Percentiles rank a stretch among this genome's conserved stretches.
These are phyloP conservation scores for Eucalyptus lansdowneana DNA, from an alignment of 345 rosid species.

Conservation along the genomic window DNA sequence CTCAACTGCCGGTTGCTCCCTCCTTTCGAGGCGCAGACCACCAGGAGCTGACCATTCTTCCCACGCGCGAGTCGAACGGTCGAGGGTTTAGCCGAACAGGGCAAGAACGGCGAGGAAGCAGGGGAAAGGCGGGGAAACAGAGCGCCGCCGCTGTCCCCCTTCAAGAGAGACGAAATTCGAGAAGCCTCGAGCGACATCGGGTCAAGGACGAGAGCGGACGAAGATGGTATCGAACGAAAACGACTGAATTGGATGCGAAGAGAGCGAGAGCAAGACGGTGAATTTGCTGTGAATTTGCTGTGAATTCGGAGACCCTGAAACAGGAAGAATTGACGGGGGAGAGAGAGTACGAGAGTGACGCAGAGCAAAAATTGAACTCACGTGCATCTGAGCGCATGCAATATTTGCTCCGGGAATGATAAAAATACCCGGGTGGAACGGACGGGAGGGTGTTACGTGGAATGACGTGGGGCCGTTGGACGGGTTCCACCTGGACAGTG, in stretches of 20 bases:
- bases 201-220: background rate
- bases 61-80: background rate
- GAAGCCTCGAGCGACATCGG: background rate
- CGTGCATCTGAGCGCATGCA: background rate
- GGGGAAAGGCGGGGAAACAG: background rate
- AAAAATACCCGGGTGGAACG: background rate
- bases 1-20: background rate
- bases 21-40: background rate
- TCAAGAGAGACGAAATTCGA: background rate
- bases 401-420: background rate
- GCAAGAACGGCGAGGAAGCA: background rate
- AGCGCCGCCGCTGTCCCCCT: background rate
- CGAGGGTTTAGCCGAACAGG: background rate
- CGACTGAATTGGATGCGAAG: background rate
- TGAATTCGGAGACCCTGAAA: background rate
- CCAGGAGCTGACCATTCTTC: background rate
- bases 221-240: background rate
- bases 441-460: background rate
- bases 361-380: background rate
- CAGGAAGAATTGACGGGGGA: background rate
- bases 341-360: background rate
- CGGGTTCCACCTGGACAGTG: background rate
- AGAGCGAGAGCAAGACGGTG: background rate
- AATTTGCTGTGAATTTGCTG: background rate
- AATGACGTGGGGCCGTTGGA: background rate